Evolutionary conservation across 306 rosid species (phyloP), one percentile per base, ranked within the genome.

Genomic region (Citrullus amarus): DNA sequence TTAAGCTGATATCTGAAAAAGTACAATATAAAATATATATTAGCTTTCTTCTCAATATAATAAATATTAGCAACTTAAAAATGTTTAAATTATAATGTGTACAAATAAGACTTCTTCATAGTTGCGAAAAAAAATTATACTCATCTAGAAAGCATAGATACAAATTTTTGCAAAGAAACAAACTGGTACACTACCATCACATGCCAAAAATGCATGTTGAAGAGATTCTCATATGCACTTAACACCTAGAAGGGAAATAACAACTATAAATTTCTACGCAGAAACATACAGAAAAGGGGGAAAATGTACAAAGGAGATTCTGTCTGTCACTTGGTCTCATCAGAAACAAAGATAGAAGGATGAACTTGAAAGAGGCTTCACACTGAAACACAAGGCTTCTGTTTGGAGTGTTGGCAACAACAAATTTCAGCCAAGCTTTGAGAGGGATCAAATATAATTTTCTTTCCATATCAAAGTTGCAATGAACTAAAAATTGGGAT

Each of bases 1-100:
- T 95, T 86, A 95, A 91, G 86, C 97, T 95, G 90, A 95, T 95
- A 84, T 95, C 97, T 95, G 88, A 75, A 75, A 72, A 73, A 16
- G 46, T 81, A 81, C 34, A 78, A 46, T 77, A 67, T 28, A 41
- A 36, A 69, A 68, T 34, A 76, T 46, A 61, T 46, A 57, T 79
- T 66, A 48, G 76, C 54, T 48, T 48, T 32, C 36, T 32, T 32
- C 36, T 32, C 36, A 32, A 3, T 25, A 25, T 25, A 25, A 25
- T 32, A 32, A 32, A 32, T 32, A 32, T 32, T 32, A 32, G 36
- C 36, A 4, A 61, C 28, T 30, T 8, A 25, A 25, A 25, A 25
- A 74, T 43, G 48, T 43, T 7, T 43, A 74, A 78, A 79, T n/a
- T 82, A 74, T 68, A 15, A 22, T 2, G n/a, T 22, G 57, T 48